phyloP scores from a whole-genome alignment of 768 basidiomycete genomes.

The Panellus pusillus region DNA sequence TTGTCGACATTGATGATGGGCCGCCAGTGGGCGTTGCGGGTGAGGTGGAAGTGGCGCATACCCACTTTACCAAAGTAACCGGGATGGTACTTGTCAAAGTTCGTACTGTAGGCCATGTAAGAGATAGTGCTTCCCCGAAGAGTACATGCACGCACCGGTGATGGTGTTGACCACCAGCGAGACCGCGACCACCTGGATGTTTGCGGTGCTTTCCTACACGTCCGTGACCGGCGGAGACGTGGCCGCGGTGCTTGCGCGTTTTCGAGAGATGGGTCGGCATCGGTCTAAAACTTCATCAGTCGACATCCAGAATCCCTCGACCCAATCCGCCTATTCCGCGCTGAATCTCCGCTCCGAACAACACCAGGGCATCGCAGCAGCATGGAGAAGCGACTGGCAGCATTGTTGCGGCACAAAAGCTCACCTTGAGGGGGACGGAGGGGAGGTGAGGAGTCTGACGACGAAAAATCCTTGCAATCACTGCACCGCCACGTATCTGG shows the following conservation, averaged over 20 bases:
- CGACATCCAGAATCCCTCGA: no score
- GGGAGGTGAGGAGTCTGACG: no score
- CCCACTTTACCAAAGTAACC: constrained; percentile 99
- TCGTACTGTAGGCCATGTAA: constrained; percentile 57
- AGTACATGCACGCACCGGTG: constrained; percentile 71
- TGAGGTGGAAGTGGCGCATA: constrained; percentile 99
- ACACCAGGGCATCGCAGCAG: no score
- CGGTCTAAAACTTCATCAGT: constrained; percentile 5
- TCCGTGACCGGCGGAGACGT: constrained; percentile 99
- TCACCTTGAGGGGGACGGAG: no score
- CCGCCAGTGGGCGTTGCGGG: constrained; percentile 87
- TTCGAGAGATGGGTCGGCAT: constrained; percentile 98
- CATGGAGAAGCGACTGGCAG: no score
- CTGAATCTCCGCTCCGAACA: no score
- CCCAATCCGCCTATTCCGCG: no score
- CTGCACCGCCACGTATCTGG: no score
- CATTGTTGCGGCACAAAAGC: no score
- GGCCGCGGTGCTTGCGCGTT: constrained; percentile 98
- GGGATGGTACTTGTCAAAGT: constrained; percentile 99
- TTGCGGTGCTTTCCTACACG: constrained; percentile 99
- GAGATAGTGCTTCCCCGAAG: neutral
- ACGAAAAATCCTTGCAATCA: no score
- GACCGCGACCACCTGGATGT: constrained; percentile 99
- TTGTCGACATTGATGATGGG: constrained; percentile 99
- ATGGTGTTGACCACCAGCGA: constrained; percentile 99